These are phyloP conservation scores for Globisporangium iwayamae DNA, from an alignment of 352 stramenopile species.

Conservation along the genomic window DNA sequence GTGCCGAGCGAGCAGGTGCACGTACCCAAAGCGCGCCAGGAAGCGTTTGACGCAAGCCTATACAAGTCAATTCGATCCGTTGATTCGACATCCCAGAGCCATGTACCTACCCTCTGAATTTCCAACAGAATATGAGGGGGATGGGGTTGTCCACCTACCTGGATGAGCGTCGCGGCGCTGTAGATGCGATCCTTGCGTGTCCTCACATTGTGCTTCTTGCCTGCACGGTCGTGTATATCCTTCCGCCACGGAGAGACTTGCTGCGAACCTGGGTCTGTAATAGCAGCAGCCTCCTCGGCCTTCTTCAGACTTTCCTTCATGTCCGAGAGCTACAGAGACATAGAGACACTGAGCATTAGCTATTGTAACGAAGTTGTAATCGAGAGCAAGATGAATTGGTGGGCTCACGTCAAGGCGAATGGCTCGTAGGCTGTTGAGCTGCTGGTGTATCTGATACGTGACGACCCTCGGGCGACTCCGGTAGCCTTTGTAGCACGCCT, in stretches of 20 bases:
- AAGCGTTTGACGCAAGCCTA: constrained; percentile 47
- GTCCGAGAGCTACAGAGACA: constrained; percentile 33
- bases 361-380: background rate
- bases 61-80: background rate
- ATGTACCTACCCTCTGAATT: background rate
- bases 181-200: constrained; percentile 36
- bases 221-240: constrained; percentile 37
- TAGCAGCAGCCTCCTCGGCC: background rate
- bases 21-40: constrained; percentile 40
- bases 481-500: constrained; percentile 57
- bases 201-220: constrained; percentile 40
- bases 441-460: constrained; percentile 40
- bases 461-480: constrained; percentile 33
- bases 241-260: constrained; percentile 36
- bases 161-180: constrained; percentile 38
- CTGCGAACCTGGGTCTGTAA: background rate
- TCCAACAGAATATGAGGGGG: background rate
- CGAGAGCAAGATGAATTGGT: background rate
- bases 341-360: too few relatives aligned
- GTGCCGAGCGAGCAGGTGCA: constrained; percentile 33
- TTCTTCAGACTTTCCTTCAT: constrained; percentile 41
- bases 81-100: background rate
- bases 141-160: constrained; percentile 19
- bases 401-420: constrained; percentile 37
- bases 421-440: constrained; percentile 30